phyloP scores from a whole-genome alignment of 805 yeast species.

The Zygotorulaspora florentina region DNA sequence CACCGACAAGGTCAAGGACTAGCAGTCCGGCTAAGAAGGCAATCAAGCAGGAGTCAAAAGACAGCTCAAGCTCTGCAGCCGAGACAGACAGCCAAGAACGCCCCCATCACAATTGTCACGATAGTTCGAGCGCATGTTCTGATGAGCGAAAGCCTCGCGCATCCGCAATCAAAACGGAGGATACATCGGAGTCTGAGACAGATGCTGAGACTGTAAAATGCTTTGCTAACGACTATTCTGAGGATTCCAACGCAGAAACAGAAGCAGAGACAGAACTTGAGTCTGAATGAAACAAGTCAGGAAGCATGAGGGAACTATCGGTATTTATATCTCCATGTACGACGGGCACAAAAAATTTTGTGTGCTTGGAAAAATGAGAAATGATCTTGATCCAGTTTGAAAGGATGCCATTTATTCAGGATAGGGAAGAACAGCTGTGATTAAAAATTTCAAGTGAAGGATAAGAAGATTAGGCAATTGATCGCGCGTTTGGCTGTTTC shows the following conservation, averaged over 20 bases:
- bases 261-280: constrained; percentile 7
- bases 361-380: not conserved
- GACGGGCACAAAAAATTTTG: constrained; percentile 4
- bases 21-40: not conserved
- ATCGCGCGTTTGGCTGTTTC: not conserved
- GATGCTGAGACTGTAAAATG: constrained; percentile 9
- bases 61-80: not conserved
- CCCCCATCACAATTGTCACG: not conserved
- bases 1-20: not conserved
- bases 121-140: no score
- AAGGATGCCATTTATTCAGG: no score
- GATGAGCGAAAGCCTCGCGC: not conserved
- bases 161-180: not conserved
- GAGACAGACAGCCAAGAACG: constrained; percentile 4
- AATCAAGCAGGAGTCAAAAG: constrained; percentile 6
- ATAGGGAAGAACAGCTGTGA: not conserved
- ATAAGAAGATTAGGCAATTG: not conserved
- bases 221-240: not conserved
- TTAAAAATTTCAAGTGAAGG: not conserved
- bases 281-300: not conserved
- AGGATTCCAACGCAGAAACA: constrained; percentile 7
- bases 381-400: not conserved
- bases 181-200: constrained; percentile 7
- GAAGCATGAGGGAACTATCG: not conserved
- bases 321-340: not conserved